Evolutionary conservation across 306 rosid species (phyloP).

Genomic region (Senna tora): DNA sequence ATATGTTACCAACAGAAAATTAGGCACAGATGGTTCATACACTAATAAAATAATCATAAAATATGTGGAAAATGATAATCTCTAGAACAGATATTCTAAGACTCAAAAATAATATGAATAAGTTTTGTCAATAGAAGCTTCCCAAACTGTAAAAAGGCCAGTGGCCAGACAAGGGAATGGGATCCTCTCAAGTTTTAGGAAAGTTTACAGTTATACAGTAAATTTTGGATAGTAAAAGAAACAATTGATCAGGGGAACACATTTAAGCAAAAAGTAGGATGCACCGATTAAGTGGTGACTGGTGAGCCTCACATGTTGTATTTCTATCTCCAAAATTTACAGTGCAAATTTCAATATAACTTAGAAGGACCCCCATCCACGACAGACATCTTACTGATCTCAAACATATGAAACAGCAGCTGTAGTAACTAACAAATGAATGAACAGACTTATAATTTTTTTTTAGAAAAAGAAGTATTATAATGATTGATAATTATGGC

Average conservation of each 20-base stretch:
- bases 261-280: not conserved
- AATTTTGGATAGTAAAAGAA: not conserved
- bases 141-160: not conserved
- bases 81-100: slow-evolving; percentile 14
- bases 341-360: not conserved
- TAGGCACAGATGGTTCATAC: slow-evolving; percentile 9
- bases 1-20: slow-evolving; percentile 24
- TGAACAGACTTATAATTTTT: too few relatives aligned
- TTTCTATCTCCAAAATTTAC: not conserved
- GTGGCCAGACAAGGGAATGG: slow-evolving; percentile 2
- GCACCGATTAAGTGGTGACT: not conserved
- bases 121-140: slow-evolving; percentile 21
- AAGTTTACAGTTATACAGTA: not conserved
- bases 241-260: too few relatives aligned
- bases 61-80: slow-evolving; percentile 31
- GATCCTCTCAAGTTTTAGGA: not conserved
- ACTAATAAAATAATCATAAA: slow-evolving; percentile 33
- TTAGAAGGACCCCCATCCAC: not conserved
- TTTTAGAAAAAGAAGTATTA: too few relatives aligned
- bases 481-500: not conserved
- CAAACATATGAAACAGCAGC: slow-evolving; percentile 23
- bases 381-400: not conserved
- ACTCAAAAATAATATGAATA: slow-evolving; percentile 32
- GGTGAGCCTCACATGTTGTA: not conserved
- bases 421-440: slow-evolving; percentile 27